Conservation (phyloP, 2,329 filamentous ascomycete species). For the Ophiostoma angusticollis region DNA sequence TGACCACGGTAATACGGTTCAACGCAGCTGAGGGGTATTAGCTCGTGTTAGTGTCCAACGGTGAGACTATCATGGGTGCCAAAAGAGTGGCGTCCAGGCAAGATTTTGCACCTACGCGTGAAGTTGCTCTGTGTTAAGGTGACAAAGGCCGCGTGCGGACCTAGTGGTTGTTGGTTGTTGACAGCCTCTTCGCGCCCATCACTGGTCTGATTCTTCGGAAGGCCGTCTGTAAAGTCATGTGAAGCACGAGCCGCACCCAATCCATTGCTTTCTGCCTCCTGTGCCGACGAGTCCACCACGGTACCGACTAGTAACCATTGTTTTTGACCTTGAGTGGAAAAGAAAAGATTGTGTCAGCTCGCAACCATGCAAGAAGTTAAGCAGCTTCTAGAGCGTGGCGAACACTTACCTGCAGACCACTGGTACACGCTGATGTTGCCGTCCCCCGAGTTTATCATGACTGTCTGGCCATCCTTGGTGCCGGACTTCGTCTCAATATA, state of each 20-base stretch:
- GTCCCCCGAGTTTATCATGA: constrained; percentile 75
- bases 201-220: constrained; percentile 44
- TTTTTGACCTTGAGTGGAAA: constrained; percentile 36
- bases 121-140: constrained; percentile 12
- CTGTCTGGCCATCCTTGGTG: constrained; percentile 91
- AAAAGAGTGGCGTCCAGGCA: constrained; percentile 19
- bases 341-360: background rate
- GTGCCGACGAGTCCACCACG: constrained; percentile 52
- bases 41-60: too few relatives aligned
- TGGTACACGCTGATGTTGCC: constrained; percentile 76
- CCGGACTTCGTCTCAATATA: constrained; percentile 72
- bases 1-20: constrained; percentile 12
- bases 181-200: constrained; percentile 87
- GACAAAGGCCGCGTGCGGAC: constrained; percentile 26
- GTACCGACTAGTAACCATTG: constrained; percentile 88
- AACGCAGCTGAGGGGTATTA: constrained; percentile 5
- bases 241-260: constrained; percentile 71
- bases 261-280: constrained; percentile 26
- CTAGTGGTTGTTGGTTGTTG: constrained; percentile 56
- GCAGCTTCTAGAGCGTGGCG: background rate
- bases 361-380: background rate
- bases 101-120: constrained; percentile 9
- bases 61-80: background rate
- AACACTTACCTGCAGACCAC: constrained; percentile 51
- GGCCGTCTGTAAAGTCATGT: constrained; percentile 76